Base-by-base conservation (phyloP, 129 eudicot species). In the Lonicera japonica region DNA sequence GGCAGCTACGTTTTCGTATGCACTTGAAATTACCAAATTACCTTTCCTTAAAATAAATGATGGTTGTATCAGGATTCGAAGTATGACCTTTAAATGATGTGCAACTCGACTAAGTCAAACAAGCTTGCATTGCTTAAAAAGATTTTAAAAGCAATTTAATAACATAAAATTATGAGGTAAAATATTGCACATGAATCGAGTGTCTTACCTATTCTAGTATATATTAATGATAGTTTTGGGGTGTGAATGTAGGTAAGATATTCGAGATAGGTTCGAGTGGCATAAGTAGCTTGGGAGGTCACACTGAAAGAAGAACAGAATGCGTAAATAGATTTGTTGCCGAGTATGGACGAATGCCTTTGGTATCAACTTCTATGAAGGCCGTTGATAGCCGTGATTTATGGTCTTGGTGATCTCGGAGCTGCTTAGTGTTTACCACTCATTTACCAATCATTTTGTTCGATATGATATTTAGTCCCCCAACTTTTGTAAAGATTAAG, bases 221-320 rank as follows among this genome's bases (percentile, higher is more conserved):
- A 17, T 50, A 50, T n/a, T 50, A 50, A 50, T 3, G 19, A 50
- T 20, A 17, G 61, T 3, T 64, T 17, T 75, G 54, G 43, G 68
- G 67, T 69, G 73, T 18, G 52, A 19, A 58, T 70, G 67, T 57
- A 90, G 97, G 95, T 63, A 79, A 75, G 60, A 86, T 90, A 63
- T 86, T 62, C 43, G 97, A 90, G 76, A 86, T 86, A 41, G 95
- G 97, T 58, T 86, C 97, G 0, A 90, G 89, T 2, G 94, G 97
- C 47, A 90, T 90, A 21, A 90, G 97, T 74, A 90, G 95, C 72
- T 66, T 90, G 65, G 95, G 95, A 56, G 97, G 97, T 25, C 95
- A 90, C 73, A 77, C 17, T 46, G 75, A 77, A 19, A 86, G 68
- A 65, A 84, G 97, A 70, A 69, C 90, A 0, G 73, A 87, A 34